Evolutionary conservation across 768 basidiomycete species (phyloP), one percentile per base, ranked within the genome.

Genomic region (Boletales sp.): DNA sequence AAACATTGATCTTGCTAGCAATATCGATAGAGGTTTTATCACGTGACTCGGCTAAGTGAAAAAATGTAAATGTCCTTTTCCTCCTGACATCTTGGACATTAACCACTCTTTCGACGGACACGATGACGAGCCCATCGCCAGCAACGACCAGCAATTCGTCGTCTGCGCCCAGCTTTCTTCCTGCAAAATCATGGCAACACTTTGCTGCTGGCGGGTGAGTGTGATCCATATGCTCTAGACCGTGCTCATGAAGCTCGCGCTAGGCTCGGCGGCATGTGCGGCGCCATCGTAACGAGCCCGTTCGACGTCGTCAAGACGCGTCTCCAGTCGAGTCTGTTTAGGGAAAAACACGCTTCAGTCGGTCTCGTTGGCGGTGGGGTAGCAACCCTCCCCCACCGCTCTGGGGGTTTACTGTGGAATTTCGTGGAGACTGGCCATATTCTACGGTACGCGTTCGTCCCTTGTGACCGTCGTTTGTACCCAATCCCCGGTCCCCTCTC

Each of bases 221-320:
- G 11, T 6, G 17, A 21, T 9, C 2, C 32, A 17, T 32, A 13
- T 7, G 24, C 24, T 27, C 24, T 1, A 27, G 24, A 27, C 24
- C 46, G n/a, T 9, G 21, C 57, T 53, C 27, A 54, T 51, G 24
- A 34, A 19, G 8, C 13, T 8, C 13, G 15, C n/a, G 27, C 47
- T 48, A 97, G 95, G 18, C 73, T 97, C 15, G 97, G 95, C 21
- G 97, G 94, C 36, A 95, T 98, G 94, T 91, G 91, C 62, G 97
- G 95, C 31, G 94, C 94, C 15, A 87, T 97, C 51, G 86, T 97
- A 4, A 99, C 97, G 0, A 93, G 92, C 39, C 95, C 97, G 0
- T 95, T 99, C 60, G 97, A 99, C 69, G 93, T 99, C 30, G 94
- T 98, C 54, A 98, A 97, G 73, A 99, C 97, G 38, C 86, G 97